Evolutionary conservation across 768 basidiomycete species (phyloP).

Genomic region (Lentinula sp.): DNA sequence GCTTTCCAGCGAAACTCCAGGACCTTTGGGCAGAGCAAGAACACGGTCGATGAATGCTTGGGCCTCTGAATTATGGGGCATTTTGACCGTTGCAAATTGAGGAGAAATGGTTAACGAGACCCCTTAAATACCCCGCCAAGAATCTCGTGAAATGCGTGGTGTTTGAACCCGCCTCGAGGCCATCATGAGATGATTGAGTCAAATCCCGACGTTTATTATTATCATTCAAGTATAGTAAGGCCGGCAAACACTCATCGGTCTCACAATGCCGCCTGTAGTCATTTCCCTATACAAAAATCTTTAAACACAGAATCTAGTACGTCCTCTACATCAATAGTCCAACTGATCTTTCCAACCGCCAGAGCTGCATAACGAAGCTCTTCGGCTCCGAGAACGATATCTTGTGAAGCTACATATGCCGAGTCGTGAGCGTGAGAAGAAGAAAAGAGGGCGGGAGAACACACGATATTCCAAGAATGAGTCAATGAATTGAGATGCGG

Average conservation of each 20-base stretch:
- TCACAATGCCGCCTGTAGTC: slow-evolving; percentile 6
- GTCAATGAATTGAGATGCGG: slow-evolving; percentile 53
- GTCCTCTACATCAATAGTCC: slow-evolving; percentile 76
- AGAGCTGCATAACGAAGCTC: slow-evolving; percentile 82
- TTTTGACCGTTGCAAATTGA: background rate
- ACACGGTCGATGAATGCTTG: slow-evolving; percentile 16
- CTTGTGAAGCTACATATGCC: slow-evolving; percentile 42
- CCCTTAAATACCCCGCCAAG: background rate
- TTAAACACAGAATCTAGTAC: slow-evolving; percentile 76
- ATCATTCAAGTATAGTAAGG: too few relatives aligned
- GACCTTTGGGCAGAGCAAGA: slow-evolving; percentile 9
- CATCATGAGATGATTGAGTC: too few relatives aligned
- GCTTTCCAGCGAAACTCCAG: slow-evolving; percentile 31
- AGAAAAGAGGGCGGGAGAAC: slow-evolving; percentile 11
- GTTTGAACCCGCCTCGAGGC: background rate
- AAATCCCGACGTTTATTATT: background rate
- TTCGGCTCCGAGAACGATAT: slow-evolving; percentile 80
- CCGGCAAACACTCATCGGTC: background rate
- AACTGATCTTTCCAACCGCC: slow-evolving; percentile 81
- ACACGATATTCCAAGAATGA: slow-evolving; percentile 48
- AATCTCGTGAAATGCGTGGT: too few relatives aligned
- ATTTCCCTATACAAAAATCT: slow-evolving; percentile 90
- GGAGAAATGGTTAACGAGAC: background rate
- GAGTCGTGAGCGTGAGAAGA: background rate
- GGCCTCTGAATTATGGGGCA: slow-evolving; percentile 12